Base-by-base conservation (phyloP, 2,329 filamentous ascomycete genomes). In the Talaromyces islandicus region DNA sequence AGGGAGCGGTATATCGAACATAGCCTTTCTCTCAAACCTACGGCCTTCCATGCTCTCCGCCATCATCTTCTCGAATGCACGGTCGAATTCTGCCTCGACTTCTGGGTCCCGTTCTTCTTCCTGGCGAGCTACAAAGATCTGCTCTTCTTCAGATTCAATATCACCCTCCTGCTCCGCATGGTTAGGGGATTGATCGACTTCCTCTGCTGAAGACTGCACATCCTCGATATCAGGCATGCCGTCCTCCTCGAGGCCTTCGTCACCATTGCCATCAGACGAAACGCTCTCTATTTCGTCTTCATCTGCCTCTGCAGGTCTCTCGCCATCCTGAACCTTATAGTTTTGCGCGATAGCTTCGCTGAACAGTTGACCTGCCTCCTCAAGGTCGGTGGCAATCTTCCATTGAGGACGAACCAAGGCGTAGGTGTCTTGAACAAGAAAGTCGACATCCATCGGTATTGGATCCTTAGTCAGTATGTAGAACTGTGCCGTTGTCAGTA, bases 31-130 rank as follows among this genome's bases (percentile, higher is more conserved):
- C 70, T 99, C 94, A 67, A 96, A 96, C 69, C 96, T 97, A 67
- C 94, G 87, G 4, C 93, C 95, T 67, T 99, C 94, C 68, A 96
- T 80, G 77, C 93, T 97, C 75, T 99, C 94, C 56, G 92, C 85
- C 93, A 99, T 97, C 85, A 99, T 90, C 75, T 96, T 97, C 41
- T 94, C 92, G 73, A 96, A 94, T 75, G 97, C 94, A 68, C 93
- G 90, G 71, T 99, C 95, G 72, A 99, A 99, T 48, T 99, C 94
- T 7, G 93, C 94, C 70, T 99, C 94, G 46, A 89, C 91, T 76
- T 97, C 92, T 0, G 93, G 92, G 66, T 99, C 92, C 60, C 92
- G 83, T 67, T 93, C 85, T 71, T 97, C 91, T 73, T 96, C 90
- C 69, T 93, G 88, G 62, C 92, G 87, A 51, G 91, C 95, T 54